Conservation (phyloP, 257 asterid species). For the Solanum chiquidenum region DNA sequence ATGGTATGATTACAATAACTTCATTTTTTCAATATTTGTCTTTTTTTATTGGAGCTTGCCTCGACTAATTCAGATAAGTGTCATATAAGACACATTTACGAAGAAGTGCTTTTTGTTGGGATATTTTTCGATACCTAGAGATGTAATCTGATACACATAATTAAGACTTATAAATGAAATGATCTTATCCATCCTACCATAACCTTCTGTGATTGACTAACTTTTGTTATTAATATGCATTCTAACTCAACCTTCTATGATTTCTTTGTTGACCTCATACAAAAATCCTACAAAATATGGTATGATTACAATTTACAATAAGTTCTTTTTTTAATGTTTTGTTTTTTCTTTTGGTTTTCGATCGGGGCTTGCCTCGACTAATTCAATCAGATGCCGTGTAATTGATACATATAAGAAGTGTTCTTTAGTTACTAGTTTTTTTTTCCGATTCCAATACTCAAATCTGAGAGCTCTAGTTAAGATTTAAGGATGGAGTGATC, state of each 20-base stretch:
- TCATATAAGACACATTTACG: fast-evolving
- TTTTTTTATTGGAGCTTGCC: neutral
- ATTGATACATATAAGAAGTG: neutral
- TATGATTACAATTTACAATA: no score
- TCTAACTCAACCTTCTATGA: no score
- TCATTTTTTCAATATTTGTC: neutral
- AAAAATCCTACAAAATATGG: no score
- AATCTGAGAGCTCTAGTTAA: fast-evolving
- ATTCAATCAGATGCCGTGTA: no score
- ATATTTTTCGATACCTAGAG: neutral
- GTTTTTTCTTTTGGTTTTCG: neutral
- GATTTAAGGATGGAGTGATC: neutral
- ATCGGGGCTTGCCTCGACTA: neutral
- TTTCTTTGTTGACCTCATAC: no score
- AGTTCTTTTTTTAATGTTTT: no score
- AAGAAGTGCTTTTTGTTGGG: fast-evolving
- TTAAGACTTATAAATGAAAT: neutral
- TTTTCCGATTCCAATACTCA: fast-evolving
- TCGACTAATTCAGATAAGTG: neutral
- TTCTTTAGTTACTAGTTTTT: neutral
- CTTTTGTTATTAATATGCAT: neutral
- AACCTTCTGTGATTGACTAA: neutral
- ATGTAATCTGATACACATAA: no score
- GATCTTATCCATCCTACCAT: neutral
- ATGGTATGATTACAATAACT: conserved; percentile 25